Evolutionary conservation across 345 rosid species (phyloP), one percentile per base, ranked within the genome.

Genomic region (Hypericum androsaemum): DNA sequence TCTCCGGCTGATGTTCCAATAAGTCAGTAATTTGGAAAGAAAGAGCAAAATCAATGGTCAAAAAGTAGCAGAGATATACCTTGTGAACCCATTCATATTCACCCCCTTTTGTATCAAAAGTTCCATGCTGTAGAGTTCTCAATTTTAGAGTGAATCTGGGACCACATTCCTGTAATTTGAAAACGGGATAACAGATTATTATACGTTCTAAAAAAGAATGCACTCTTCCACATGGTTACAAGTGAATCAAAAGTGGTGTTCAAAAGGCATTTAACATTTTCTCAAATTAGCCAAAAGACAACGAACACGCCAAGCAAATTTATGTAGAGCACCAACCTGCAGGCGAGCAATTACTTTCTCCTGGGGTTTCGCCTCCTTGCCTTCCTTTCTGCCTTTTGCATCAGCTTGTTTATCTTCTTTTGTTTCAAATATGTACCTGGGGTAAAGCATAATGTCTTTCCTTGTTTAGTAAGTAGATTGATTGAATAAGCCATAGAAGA

Each of bases 81-180:
- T 86, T 89, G 64, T 92, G 95, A 73, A 83, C 98, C 98, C 97
- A 85, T 73, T 88, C 97, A 39, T 70, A 85, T 66, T 92, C 98
- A 7, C 90, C 95, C 0, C 88, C 86, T 74, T 69, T 80, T 13
- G 90, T 72, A 59, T 85, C 94, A 47, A 92, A 92, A 0, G 95
- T 88, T 70, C 97, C 97, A 61, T 92, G 88, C 66, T 88, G 97
- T 58, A 92, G 71, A 44, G 78, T 83, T 52, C 71, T 63, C 54
- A 88, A 74, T 73, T 92, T 92, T 41, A 92, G 70, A 7, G 95
- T 85, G 60, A 88, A 88, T 50, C 82, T 75, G 50, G 98, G 98
- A 47, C 97, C 97, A 37, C 97, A 92, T 53, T 92, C 94, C 97
- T 85, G 41, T 55, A 56, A 43, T 56, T 62, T n/a, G 17, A 14